phyloP scores from a whole-genome alignment of 2,329 filamentous ascomycete genomes.

The Aureobasidium zeae region DNA sequence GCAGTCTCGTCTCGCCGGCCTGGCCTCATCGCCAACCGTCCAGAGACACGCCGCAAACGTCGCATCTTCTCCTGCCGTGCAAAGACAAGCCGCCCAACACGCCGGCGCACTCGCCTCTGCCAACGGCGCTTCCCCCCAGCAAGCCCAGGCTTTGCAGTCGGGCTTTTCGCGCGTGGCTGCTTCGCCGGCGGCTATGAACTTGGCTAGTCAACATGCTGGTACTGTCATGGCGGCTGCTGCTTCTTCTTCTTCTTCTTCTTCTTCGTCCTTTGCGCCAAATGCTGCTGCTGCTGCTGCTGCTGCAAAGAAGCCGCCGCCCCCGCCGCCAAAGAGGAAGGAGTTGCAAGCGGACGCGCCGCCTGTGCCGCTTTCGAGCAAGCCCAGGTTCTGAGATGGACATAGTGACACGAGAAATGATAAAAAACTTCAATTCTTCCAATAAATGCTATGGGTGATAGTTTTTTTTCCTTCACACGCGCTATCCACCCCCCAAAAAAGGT shows the following conservation, averaged over 20 bases:
- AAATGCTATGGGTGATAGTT: too few relatives aligned
- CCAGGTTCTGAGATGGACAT: constrained; percentile 28
- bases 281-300: constrained; percentile 25
- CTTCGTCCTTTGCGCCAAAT: constrained; percentile 25
- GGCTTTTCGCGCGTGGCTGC: constrained; percentile 7
- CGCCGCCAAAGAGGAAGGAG: constrained; percentile 47
- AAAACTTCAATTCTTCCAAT: too few relatives aligned
- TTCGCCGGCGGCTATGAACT: constrained; percentile 3
- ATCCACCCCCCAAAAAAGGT: too few relatives aligned
- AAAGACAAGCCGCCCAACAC: constrained; percentile 9
- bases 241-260: constrained; percentile 23
- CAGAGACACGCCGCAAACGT: constrained; percentile 1
- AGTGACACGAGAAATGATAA: too few relatives aligned
- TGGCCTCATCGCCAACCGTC: constrained; percentile 48
- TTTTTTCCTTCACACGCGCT: neutral
- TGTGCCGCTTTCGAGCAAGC: constrained; percentile 49
- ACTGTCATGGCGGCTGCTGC: constrained; percentile 14
- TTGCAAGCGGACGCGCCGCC: constrained; percentile 43
- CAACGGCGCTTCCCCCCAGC: constrained; percentile 4
- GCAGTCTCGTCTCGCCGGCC: constrained; percentile 53
- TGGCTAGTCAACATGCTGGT: constrained; percentile 3
- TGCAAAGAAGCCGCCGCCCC: constrained; percentile 48
- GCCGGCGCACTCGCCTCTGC: constrained; percentile 4
- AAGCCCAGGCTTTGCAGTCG: constrained; percentile 6
- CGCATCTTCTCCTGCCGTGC: constrained; percentile 5